Percentiles rank a stretch among this genome's conserved stretches.
Evolutionary conservation across 345 rosid genomes (phyloP).

Genomic region (Trapa bicornis): DNA sequence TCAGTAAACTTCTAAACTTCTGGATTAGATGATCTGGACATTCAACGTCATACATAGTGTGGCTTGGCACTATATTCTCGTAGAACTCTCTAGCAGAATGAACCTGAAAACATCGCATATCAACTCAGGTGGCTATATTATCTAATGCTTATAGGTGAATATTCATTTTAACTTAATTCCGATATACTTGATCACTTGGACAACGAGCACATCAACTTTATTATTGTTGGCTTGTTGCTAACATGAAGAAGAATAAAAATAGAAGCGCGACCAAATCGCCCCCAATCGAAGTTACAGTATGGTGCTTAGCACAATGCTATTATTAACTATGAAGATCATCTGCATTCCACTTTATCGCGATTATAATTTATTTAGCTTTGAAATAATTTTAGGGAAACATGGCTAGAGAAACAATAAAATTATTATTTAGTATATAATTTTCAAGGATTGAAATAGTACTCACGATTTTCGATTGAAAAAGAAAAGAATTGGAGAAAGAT

Average conservation of each 20-base stretch:
- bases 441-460: neutral
- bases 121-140: constrained; percentile 2
- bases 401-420: neutral
- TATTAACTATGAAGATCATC: neutral
- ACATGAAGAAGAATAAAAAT: neutral
- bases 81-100: constrained; percentile 70
- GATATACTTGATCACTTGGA: neutral
- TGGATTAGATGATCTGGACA: constrained; percentile 83
- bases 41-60: constrained; percentile 67
- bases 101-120: constrained; percentile 38
- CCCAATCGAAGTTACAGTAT: neutral
- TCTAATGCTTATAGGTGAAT: neutral
- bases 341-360: neutral
- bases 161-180: neutral
- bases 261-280: neutral
- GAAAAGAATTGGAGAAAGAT: too few species aligned
- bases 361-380: neutral
- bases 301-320: neutral
- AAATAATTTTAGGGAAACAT: neutral
- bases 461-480: neutral
- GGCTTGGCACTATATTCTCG: constrained; percentile 84
- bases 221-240: neutral
- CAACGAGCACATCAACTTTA: neutral
- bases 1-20: constrained; percentile 54
- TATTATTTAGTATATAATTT: neutral